Conservation (phyloP, 768 basidiomycete genomes). For the Kwoniella sp. region DNA sequence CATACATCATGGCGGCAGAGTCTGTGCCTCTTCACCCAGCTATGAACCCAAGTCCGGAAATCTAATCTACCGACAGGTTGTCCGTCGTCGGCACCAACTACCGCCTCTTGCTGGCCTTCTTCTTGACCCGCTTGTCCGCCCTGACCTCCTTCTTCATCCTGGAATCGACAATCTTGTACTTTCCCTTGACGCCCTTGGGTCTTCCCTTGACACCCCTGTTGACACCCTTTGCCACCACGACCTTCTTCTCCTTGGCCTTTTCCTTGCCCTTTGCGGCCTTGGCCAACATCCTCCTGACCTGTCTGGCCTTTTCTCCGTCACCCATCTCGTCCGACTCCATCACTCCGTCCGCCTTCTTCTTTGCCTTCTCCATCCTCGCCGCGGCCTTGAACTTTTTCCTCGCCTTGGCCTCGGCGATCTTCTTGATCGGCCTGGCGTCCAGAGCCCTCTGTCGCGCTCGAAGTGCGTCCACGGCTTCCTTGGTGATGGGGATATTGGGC, state of each 20-base stretch:
- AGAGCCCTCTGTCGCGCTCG: slow-evolving; percentile 86
- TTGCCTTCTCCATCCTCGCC: slow-evolving; percentile 78
- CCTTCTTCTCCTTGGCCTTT: slow-evolving; percentile 64
- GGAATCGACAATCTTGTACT: slow-evolving; percentile 89
- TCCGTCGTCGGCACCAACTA: neutral
- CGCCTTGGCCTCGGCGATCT: slow-evolving; percentile 96
- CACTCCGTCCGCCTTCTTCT: slow-evolving; percentile 94
- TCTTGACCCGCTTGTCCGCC: slow-evolving; percentile 72
- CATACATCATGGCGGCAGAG: slow-evolving; percentile 3
- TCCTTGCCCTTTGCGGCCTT: slow-evolving; percentile 54
- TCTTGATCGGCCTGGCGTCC: slow-evolving; percentile 96
- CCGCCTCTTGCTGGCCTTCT: slow-evolving; percentile 61
- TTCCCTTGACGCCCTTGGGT: slow-evolving; percentile 92
- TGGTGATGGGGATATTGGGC: slow-evolving; percentile 90
- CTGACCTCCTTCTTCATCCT: slow-evolving; percentile 74
- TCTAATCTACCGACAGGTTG: too few relatives aligned
- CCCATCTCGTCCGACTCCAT: slow-evolving; percentile 71
- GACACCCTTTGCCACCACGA: slow-evolving; percentile 86
- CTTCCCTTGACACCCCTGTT: slow-evolving; percentile 86
- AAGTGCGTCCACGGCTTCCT: slow-evolving; percentile 81
- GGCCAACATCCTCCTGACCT: slow-evolving; percentile 78
- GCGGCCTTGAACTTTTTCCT: slow-evolving; percentile 88
- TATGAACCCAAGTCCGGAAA: too few relatives aligned
- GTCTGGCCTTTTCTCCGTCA: slow-evolving; percentile 90
- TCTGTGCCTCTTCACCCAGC: too few relatives aligned